Evolutionary conservation across 192 early-diverging fungal genomes (phyloP), one percentile per base, ranked within the genome.

Genomic region (Backusella tuberculispora): DNA sequence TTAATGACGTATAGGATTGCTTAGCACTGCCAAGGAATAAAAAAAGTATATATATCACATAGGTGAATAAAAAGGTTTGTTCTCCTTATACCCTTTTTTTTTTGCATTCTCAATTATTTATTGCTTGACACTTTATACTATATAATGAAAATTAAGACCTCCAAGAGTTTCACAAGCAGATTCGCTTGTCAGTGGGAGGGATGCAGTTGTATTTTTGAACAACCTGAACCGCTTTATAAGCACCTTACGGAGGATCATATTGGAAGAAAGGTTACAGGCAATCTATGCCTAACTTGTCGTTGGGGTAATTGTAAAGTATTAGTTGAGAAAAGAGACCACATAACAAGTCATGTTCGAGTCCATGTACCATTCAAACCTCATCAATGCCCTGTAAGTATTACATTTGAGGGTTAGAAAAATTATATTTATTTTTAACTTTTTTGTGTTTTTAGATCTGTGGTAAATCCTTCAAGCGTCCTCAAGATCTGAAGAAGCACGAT

Each of bases 401-500:
- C 24, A 24, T 56, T 48, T 56, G 53, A 56, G 53, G 4, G 19
- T 56, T 10, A 21, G 12, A 24, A 56, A 53, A 56, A 9, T 24
- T n/a, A 8, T 53, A 53, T 17, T 53, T 53, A 34, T 34, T 34
- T 34, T 34, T 6, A 53, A 53, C 48, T 8, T 53, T 53, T 53
- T 21, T 34, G 29, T 34, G 15, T 53, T 26, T 34, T 38, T 67
- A 93, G 89, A 70, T 71, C 43, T 97, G 95, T 81, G 74, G 83
- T 34, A 94, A 95, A 76, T 78, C 90, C 14, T 97, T 96, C 83
- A 97, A 97, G 81, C 90, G 95, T 19, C 94, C 93, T 6, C 96
- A 97, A 87, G 96, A 97, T 76, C 81, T 97, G 77, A 95, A 93
- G 80, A 97, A 97, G 80, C 96, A 97, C 81, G 93, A 94, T 75